phyloP scores from a whole-genome alignment of 805 yeast species.

The Suhomyces emberorum region DNA sequence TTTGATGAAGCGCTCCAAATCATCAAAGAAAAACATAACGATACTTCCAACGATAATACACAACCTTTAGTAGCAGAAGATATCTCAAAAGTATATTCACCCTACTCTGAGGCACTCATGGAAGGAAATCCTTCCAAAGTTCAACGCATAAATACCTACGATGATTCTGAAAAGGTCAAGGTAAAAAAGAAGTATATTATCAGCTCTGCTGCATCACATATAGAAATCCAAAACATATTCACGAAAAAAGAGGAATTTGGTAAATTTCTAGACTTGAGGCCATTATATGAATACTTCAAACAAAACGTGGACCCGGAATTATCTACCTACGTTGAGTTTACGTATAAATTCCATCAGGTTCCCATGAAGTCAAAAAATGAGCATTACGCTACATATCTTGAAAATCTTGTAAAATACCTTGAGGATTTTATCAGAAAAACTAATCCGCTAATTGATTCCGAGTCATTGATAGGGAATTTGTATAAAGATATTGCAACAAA shows the following conservation, averaged over 20 bases:
- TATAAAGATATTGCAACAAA: background rate
- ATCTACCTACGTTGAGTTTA: slow-evolving; percentile 48
- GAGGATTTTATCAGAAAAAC: slow-evolving; percentile 43
- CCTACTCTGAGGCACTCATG: slow-evolving; percentile 22
- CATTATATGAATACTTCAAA: slow-evolving; percentile 52
- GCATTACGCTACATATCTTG: slow-evolving; percentile 44
- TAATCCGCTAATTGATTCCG: slow-evolving; percentile 11
- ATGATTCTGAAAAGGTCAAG: slow-evolving; percentile 8
- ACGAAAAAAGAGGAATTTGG: slow-evolving; percentile 64
- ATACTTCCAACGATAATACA: slow-evolving; percentile 3
- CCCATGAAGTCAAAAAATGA: slow-evolving; percentile 9
- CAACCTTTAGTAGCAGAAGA: slow-evolving; percentile 16
- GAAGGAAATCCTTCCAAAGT: slow-evolving; percentile 9
- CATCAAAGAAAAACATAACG: slow-evolving; percentile 18
- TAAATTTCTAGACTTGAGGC: slow-evolving; percentile 53
- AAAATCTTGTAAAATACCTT: slow-evolving; percentile 49
- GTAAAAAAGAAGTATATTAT: slow-evolving; percentile 38
- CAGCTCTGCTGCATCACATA: slow-evolving; percentile 48
- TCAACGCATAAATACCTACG: slow-evolving; percentile 14
- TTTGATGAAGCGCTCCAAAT: slow-evolving; percentile 37
- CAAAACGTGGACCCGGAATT: slow-evolving; percentile 29
- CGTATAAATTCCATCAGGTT: slow-evolving; percentile 44
- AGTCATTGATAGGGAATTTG: slow-evolving; percentile 4
- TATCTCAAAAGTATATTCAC: slow-evolving; percentile 12
- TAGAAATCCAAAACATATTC: slow-evolving; percentile 51